Conservation (phyloP, 73 alveolate species). For the Paraurostyla sp. region DNA sequence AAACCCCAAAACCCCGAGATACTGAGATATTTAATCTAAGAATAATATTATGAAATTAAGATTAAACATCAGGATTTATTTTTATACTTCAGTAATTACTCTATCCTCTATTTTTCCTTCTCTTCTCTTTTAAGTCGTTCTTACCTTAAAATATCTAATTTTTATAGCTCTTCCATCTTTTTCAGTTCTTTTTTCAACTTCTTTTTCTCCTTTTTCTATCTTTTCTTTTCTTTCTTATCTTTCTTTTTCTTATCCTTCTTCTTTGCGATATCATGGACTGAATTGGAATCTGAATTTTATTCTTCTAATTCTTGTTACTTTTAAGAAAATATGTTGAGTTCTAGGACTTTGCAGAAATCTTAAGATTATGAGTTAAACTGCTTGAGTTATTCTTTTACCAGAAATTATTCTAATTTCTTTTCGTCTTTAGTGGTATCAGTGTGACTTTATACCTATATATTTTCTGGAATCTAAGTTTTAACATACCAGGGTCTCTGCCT, state of each 20-base stretch:
- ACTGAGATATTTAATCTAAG: too few species aligned
- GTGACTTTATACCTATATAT: background rate
- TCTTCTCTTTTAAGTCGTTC: constrained; percentile 30
- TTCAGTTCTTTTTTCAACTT: background rate
- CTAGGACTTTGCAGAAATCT: constrained; percentile 40
- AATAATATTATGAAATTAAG: too few species aligned
- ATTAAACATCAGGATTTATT: background rate
- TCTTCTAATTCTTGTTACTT: background rate
- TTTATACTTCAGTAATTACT: background rate
- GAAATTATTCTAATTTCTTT: background rate
- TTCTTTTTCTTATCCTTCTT: constrained; percentile 24
- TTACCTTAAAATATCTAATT: constrained; percentile 11
- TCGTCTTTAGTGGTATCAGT: background rate
- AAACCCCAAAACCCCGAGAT: too few species aligned
- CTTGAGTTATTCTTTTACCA: constrained; percentile 22
- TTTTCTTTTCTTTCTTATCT: constrained; percentile 3
- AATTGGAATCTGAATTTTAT: background rate
- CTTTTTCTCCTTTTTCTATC: constrained; percentile 9
- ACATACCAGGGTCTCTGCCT: constrained; percentile 57
- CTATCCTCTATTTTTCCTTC: constrained; percentile 11
- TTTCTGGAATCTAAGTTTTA: background rate
- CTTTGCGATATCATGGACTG: background rate
- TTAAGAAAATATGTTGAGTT: background rate
- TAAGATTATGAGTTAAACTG: background rate
- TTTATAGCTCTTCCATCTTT: background rate